A percentile compares a stretch with the other conserved stretches of the same genome.
These are phyloP conservation scores for Diaporthe sp. DNA, from an alignment of 2,329 filamentous ascomycete genomes.

Conservation along the genomic window DNA sequence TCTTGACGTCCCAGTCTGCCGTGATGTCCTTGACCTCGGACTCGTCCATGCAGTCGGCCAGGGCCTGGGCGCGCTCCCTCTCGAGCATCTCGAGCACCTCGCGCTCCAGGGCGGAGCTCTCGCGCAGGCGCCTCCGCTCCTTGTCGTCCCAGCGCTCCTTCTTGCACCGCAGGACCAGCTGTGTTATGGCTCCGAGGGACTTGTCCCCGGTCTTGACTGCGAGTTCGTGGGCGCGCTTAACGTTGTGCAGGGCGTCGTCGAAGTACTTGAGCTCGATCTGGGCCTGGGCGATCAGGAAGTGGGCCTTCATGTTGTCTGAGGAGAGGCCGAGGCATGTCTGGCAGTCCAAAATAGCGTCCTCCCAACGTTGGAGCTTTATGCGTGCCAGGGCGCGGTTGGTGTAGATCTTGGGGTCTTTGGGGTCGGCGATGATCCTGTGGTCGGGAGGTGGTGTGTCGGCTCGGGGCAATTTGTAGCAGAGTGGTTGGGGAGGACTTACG, in stretches of 20 bases:
- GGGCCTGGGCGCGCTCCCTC: constrained; percentile 59
- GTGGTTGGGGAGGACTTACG: constrained; percentile 59
- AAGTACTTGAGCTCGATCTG: constrained; percentile 81
- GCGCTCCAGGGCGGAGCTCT: constrained; percentile 70
- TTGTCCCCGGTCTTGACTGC: constrained; percentile 75
- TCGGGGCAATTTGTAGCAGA: neutral
- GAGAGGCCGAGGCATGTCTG: constrained; percentile 79
- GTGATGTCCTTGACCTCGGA: constrained; percentile 63
- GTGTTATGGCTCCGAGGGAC: constrained; percentile 79
- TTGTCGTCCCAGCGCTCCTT: constrained; percentile 86
- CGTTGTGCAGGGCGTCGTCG: constrained; percentile 79
- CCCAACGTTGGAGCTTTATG: constrained; percentile 80
- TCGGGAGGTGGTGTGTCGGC: constrained; percentile 5
- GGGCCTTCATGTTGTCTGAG: constrained; percentile 81
- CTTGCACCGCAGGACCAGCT: constrained; percentile 83
- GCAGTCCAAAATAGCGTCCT: constrained; percentile 84
- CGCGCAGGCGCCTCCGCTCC: constrained; percentile 73
- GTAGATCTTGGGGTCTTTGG: constrained; percentile 83
- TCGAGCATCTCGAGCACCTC: constrained; percentile 70
- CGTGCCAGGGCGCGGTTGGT: constrained; percentile 91
- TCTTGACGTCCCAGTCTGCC: constrained; percentile 63
- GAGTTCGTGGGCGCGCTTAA: constrained; percentile 79
- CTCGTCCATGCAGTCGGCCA: constrained; percentile 57
- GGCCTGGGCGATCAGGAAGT: constrained; percentile 87
- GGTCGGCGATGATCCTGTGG: constrained; percentile 81